phyloP scores from a whole-genome alignment of 2,329 filamentous ascomycete genomes.

The Fusarium sambucinum region DNA sequence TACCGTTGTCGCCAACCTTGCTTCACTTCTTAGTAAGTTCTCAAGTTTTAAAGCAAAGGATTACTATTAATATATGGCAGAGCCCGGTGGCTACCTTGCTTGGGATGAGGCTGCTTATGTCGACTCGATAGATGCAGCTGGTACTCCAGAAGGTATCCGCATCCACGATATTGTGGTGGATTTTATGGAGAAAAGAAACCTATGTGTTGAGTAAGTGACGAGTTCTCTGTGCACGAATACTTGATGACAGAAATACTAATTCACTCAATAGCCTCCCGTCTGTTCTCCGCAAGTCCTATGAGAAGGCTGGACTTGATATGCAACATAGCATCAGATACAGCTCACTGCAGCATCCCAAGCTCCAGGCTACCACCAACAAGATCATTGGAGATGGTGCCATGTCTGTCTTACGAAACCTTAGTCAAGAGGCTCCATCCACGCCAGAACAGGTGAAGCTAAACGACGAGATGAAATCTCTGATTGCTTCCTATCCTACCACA shows the following conservation, averaged over 20 bases:
- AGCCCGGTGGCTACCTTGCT: neutral
- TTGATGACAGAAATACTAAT: neutral
- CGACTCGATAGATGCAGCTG: neutral
- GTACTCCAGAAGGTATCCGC: neutral
- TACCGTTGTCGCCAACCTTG: neutral
- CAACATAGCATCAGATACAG: neutral
- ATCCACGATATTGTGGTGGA: neutral
- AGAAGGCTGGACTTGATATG: neutral
- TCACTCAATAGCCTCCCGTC: neutral
- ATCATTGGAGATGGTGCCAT: neutral
- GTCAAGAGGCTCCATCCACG: neutral
- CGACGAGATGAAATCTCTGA: neutral
- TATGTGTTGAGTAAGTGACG: neutral
- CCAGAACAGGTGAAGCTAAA: neutral
- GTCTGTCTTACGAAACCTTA: neutral
- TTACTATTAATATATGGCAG: neutral
- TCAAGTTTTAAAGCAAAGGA: no score
- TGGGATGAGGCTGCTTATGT: neutral
- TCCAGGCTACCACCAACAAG: neutral
- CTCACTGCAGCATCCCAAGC: neutral
- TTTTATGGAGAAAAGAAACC: neutral
- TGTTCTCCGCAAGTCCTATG: neutral
- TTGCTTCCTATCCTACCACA: neutral
- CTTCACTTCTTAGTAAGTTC: neutral
- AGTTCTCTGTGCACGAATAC: neutral